Percentiles rank a stretch among this genome's conserved stretches.
Conservation (phyloP, 352 stramenopile species). For the Phytophthora idaei region DNA sequence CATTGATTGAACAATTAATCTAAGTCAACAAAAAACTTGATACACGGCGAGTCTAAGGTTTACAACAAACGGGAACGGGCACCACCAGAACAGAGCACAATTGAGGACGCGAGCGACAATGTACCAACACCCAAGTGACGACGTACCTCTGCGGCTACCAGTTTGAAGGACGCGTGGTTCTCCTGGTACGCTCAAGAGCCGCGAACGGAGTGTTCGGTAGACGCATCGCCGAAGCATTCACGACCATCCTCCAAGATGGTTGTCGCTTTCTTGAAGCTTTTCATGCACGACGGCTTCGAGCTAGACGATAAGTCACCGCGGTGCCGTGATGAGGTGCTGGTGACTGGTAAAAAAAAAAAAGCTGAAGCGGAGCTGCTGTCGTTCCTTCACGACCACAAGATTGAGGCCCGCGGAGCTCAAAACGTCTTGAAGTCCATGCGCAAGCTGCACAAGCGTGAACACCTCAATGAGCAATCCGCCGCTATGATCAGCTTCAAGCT, state of each 20-base stretch:
- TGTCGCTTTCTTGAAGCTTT: neutral
- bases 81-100: neutral
- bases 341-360: neutral
- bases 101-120: neutral
- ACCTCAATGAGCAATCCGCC: neutral
- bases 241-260: neutral
- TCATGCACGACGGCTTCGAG: neutral
- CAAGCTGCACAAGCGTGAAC: neutral
- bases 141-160: too few relatives aligned
- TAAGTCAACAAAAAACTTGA: conserved; percentile 2
- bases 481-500: neutral
- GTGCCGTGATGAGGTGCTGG: neutral
- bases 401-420: neutral
- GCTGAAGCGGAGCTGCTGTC: neutral
- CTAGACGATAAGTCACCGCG: neutral
- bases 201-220: neutral
- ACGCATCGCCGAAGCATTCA: neutral
- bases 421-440: neutral
- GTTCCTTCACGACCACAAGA: neutral
- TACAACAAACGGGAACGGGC: neutral
- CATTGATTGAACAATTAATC: conserved; percentile 5
- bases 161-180: neutral
- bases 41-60: neutral
- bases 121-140: neutral
- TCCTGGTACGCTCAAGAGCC: neutral